phyloP scores from a whole-genome alignment of 1,284 basidiomycete species.

The Inonotus obliquus region DNA sequence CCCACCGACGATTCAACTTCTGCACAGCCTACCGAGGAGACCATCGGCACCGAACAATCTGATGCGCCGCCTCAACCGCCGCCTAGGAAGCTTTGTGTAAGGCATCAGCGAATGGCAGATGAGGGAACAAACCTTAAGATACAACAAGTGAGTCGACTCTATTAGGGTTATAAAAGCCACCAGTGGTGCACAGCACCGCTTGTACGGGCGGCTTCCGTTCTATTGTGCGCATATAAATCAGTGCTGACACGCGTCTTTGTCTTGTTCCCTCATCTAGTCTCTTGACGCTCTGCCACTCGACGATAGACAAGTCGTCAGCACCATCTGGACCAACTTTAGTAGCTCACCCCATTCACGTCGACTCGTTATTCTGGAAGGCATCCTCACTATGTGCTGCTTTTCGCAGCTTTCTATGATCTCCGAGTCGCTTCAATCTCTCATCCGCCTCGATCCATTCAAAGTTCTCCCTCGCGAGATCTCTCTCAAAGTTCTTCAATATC shows the following conservation, averaged over 20 bases:
- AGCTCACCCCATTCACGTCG: constrained; percentile 88
- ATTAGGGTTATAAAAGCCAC: no score
- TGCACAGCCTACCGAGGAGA: constrained; percentile 11
- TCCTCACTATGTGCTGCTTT: constrained; percentile 99
- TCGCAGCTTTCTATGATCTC: constrained; percentile 96
- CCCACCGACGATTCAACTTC: constrained; percentile 3
- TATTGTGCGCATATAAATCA: neutral
- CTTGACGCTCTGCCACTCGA: constrained; percentile 88
- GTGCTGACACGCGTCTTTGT: constrained; percentile 3
- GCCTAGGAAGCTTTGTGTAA: constrained; percentile 75
- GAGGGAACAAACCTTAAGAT: constrained; percentile 90
- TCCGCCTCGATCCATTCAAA: constrained; percentile 92
- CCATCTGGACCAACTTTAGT: constrained; percentile 96
- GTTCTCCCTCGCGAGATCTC: constrained; percentile 89
- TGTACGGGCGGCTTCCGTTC: no score
- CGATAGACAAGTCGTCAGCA: constrained; percentile 87
- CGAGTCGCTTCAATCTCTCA: constrained; percentile 86
- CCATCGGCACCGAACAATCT: constrained; percentile 6
- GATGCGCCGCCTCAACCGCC: constrained; percentile 35
- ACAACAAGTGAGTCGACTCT: constrained; percentile 68
- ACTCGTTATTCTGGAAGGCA: constrained; percentile 91
- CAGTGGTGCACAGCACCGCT: neutral
- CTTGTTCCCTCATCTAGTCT: constrained; percentile 48
- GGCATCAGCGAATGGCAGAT: constrained; percentile 97
- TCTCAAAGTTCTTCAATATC: constrained; percentile 86